Conservation (phyloP, 2,329 filamentous ascomycete species). For the Colletotrichum spinosum region DNA sequence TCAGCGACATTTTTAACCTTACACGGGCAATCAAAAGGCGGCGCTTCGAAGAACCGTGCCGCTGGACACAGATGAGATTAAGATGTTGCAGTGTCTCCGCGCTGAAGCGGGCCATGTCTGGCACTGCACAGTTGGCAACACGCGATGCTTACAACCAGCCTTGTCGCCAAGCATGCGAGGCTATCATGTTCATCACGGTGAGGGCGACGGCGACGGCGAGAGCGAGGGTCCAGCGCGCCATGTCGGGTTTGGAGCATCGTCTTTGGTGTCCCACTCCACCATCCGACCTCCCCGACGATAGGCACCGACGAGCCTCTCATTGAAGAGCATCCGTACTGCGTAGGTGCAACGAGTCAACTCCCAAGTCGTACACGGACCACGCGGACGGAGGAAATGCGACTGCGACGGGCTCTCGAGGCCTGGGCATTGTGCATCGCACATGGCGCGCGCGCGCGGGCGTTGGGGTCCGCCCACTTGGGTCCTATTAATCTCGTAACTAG, state of each 20-base stretch:
- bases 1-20: no score
- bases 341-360: constrained; percentile 10
- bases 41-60: neutral
- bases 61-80: no score
- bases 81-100: no score
- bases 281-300: neutral
- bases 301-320: constrained; percentile 2
- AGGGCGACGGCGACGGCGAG: constrained; percentile 11
- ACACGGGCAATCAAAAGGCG: no score
- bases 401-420: constrained; percentile 13
- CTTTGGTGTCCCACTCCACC: constrained; percentile 8
- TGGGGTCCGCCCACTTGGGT: neutral
- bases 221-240: neutral
- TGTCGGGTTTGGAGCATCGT: neutral
- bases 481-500: neutral
- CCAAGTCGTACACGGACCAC: neutral
- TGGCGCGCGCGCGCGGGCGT: neutral
- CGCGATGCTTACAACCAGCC: constrained; percentile 2
- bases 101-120: no score
- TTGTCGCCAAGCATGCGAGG: neutral
- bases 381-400: constrained; percentile 4
- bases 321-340: neutral
- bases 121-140: no score
- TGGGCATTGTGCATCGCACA: constrained; percentile 3
- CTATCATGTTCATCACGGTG: constrained; percentile 11